phyloP scores from a whole-genome alignment of 192 early-diverging fungal genomes.

The Gaertneriomyces sp. region DNA sequence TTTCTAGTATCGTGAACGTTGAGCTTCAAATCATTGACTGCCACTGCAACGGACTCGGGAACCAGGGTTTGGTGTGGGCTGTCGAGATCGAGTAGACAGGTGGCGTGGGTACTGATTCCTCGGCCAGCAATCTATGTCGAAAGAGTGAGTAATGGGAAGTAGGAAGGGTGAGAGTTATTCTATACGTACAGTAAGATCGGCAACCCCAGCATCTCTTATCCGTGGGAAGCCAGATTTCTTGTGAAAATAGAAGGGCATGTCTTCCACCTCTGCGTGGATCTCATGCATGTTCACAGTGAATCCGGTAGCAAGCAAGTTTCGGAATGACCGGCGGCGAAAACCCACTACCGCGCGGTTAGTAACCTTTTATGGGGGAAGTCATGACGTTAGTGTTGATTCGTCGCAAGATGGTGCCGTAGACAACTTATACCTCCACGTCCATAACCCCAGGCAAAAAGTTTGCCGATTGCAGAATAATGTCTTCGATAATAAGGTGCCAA shows the following conservation, averaged over 20 bases:
- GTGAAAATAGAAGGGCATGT: constrained; percentile 54
- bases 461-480: constrained; percentile 37
- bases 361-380: too few relatives aligned
- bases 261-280: constrained; percentile 52
- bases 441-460: constrained; percentile 39
- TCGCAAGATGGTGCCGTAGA: neutral
- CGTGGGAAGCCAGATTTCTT: constrained; percentile 56
- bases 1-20: constrained; percentile 34
- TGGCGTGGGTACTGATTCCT: constrained; percentile 31
- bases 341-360: too few relatives aligned
- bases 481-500: constrained; percentile 38
- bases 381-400: too few relatives aligned
- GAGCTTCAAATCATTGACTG: constrained; percentile 38
- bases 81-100: constrained; percentile 25
- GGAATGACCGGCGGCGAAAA: too few relatives aligned
- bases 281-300: constrained; percentile 15
- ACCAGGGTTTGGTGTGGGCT: constrained; percentile 33
- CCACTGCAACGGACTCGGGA: constrained; percentile 33
- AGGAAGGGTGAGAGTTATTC: neutral
- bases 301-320: too few relatives aligned
- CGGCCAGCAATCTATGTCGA: constrained; percentile 12
- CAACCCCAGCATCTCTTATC: constrained; percentile 47
- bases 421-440: constrained; percentile 32
- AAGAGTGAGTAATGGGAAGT: neutral
- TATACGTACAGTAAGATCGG: constrained; percentile 41